A percentile compares a stretch with the other conserved stretches of the same genome.
Evolutionary conservation across 768 basidiomycete genomes (phyloP).

Genomic region (Symmetrospora coprosmae): DNA sequence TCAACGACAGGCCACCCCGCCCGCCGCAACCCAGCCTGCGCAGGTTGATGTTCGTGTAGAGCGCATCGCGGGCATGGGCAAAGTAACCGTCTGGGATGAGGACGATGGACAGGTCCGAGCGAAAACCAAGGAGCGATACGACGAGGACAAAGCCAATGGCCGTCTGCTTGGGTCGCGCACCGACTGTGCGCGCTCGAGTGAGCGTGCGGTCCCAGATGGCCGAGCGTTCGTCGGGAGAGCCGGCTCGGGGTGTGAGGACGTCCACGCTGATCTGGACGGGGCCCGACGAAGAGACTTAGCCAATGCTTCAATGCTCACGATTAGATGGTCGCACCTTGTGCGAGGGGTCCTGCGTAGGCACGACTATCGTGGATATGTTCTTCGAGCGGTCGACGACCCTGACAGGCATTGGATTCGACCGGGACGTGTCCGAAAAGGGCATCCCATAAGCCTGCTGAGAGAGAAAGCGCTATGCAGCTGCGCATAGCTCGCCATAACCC

Average conservation of each 20-base stretch:
- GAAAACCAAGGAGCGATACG: slow-evolving; percentile 4
- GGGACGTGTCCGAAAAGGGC: too few relatives aligned
- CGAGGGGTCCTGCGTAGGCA: slow-evolving; percentile 3
- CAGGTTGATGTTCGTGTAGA: slow-evolving; percentile 23
- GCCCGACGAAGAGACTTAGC: background rate
- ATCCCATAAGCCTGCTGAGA: too few relatives aligned
- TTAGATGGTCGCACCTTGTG: slow-evolving; percentile 2
- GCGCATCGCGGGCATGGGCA: background rate
- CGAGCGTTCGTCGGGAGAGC: background rate
- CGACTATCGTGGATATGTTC: background rate
- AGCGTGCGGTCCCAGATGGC: slow-evolving; percentile 13
- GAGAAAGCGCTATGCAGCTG: too few relatives aligned
- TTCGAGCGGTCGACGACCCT: slow-evolving; percentile 17
- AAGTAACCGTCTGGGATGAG: slow-evolving; percentile 11
- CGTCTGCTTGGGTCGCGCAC: slow-evolving; percentile 16
- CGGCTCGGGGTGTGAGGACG: slow-evolving; percentile 4
- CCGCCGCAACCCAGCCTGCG: slow-evolving; percentile 22
- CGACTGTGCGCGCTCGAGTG: background rate
- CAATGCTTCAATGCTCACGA: background rate
- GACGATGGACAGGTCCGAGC: slow-evolving; percentile 13
- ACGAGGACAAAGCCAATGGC: slow-evolving; percentile 12
- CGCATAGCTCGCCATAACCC: too few relatives aligned
- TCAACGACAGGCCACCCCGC: slow-evolving; percentile 13
- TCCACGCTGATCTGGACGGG: slow-evolving; percentile 17
- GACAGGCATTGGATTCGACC: too few relatives aligned